Base-by-base conservation (phyloP, 2,329 filamentous ascomycete genomes). In the Aspergillus fumigatiaffinis region DNA sequence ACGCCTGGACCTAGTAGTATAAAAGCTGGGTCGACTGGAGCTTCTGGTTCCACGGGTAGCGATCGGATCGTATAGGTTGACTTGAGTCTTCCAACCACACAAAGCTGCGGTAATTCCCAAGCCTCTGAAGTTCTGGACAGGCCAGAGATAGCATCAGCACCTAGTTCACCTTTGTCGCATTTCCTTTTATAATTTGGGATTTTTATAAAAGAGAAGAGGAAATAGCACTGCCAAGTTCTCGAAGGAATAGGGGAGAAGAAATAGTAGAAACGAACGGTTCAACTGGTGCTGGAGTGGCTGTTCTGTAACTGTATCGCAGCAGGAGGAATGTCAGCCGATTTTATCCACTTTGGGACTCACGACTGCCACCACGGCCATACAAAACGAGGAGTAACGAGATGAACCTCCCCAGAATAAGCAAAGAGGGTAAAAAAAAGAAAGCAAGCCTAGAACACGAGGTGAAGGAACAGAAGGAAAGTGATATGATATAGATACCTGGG, bases 21-120 rank as follows among this genome's bases (percentile, higher is more conserved):
- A 52, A 48, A 51, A 55, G 50, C 55, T 61, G 62, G 61, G 60
- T 60, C 56, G 55, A 63, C 55, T 58, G 60, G 56, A 66, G 65
- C 62, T 63, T 63, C 55, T 59, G 60, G 60, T 64, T 64, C 61
- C 63, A 67, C 62, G 62, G 64, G 59, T 60, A 60, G 63, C 65
- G 67, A 69, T 70, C 68, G 58, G 60, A 63, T 60, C 57, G 57
- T 56, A 61, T 55, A 59, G 56, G 50, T 52, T 54, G 52, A 60
- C 51, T 53, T 38, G 47, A 54, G 28, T 53, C 58, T 50, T 51
- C 20, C 67, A 68, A 60, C 53, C 65, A 66, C 59, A 60, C 57
- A 55, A 59, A 60, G 51, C 55, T 64, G 62, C 63, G 67, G 67
- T 58, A 68, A 68, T 69, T 68, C 66, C 64, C 62, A 66, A 63